A percentile compares a stretch with the other conserved stretches of the same genome.
Conservation (phyloP, 2,329 filamentous ascomycete genomes). For the Colletotrichum sp. region DNA sequence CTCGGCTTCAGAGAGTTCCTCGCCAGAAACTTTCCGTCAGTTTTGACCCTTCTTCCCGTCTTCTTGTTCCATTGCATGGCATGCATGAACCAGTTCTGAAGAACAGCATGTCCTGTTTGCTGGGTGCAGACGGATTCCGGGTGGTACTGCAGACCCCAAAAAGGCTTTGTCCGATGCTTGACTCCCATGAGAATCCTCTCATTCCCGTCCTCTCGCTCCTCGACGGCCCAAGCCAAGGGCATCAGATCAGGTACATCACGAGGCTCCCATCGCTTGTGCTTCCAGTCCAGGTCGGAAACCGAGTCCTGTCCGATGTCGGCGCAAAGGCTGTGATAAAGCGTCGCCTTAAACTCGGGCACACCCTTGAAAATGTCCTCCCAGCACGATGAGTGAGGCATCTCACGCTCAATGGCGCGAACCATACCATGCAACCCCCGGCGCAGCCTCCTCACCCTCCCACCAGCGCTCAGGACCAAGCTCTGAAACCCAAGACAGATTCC, state of each 20-base stretch:
- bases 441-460: conserved; percentile 70
- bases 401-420: conserved; percentile 70
- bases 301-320: conserved; percentile 58
- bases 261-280: conserved; percentile 42
- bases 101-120: conserved; percentile 64
- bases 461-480: conserved; percentile 73
- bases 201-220: conserved; percentile 38
- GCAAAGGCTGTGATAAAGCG: conserved; percentile 75
- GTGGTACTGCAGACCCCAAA: conserved; percentile 91
- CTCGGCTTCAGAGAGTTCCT: conserved; percentile 36
- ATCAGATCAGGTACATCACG: conserved; percentile 45
- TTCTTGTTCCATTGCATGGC: conserved; percentile 64
- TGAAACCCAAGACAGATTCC: conserved; percentile 93
- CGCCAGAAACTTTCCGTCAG: conserved; percentile 27
- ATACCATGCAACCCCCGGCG: conserved; percentile 83
- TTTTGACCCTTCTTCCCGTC: conserved; percentile 23
- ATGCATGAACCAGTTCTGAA: conserved; percentile 78
- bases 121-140: conserved; percentile 90
- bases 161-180: conserved; percentile 70
- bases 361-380: conserved; percentile 67
- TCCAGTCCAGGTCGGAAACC: conserved; percentile 40
- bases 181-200: conserved; percentile 78
- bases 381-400: conserved; percentile 18
- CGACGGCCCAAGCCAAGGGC: conserved; percentile 68
- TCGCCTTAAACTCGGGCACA: conserved; percentile 68